Conservation (phyloP, 768 basidiomycete species). For the Auricularia heimuer region DNA sequence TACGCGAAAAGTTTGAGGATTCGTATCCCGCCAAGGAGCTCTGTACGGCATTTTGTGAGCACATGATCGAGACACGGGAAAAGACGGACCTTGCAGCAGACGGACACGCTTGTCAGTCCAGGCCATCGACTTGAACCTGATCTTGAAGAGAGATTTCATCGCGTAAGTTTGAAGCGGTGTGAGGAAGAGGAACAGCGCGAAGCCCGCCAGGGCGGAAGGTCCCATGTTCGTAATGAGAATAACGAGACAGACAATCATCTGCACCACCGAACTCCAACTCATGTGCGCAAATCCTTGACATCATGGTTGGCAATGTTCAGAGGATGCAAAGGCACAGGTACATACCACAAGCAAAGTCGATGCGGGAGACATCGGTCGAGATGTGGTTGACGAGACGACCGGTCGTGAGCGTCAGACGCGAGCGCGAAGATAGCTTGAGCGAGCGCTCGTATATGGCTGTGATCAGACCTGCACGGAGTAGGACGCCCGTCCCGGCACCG, state of each 20-base stretch:
- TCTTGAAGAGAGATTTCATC: constrained; percentile 62
- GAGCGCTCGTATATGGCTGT: constrained; percentile 76
- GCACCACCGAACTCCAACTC: constrained; percentile 67
- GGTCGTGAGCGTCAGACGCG: constrained; percentile 71
- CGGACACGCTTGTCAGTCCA: constrained; percentile 91
- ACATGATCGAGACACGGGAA: too few species aligned
- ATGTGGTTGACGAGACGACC: constrained; percentile 92
- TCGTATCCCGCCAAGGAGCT: constrained; percentile 81
- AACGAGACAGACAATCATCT: constrained; percentile 65
- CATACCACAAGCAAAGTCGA: constrained; percentile 71
- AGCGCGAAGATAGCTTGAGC: constrained; percentile 64
- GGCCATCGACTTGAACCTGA: constrained; percentile 65
- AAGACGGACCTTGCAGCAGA: constrained; percentile 50
- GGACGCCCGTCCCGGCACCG: constrained; percentile 61
- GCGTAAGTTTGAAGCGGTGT: constrained; percentile 63
- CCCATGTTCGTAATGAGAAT: constrained; percentile 62
- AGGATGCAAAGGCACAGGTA: constrained; percentile 11
- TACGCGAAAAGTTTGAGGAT: constrained; percentile 90
- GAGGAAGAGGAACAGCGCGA: constrained; percentile 54
- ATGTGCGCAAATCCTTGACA: constrained; percentile 54
- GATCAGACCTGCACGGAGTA: constrained; percentile 76
- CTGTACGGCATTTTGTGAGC: too few species aligned
- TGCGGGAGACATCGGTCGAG: constrained; percentile 81
- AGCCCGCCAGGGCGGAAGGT: constrained; percentile 43
- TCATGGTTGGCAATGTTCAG: background rate